Conservation (phyloP, 371 early-diverging fungal genomes). For the Lichtheimia hyalospora region DNA sequence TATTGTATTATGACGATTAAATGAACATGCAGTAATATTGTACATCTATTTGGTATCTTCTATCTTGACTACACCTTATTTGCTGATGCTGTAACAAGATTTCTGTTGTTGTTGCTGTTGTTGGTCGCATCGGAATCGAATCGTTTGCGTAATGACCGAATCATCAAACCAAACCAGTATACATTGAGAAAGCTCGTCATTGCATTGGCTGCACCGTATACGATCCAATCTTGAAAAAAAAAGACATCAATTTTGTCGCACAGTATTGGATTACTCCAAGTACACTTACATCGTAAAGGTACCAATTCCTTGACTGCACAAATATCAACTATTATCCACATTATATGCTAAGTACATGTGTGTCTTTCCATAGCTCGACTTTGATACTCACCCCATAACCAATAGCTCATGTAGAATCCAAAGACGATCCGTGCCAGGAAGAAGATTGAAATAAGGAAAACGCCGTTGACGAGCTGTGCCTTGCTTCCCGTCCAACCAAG, state of each 20-base stretch:
- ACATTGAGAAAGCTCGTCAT: constrained; percentile 70
- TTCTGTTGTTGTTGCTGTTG: background rate
- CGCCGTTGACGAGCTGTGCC: constrained; percentile 80
- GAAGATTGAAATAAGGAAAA: constrained; percentile 74
- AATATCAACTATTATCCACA: constrained; percentile 22
- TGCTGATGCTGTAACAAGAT: too few species aligned
- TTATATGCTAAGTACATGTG: background rate
- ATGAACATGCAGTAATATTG: too few species aligned
- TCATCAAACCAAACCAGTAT: constrained; percentile 82
- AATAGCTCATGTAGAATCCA: constrained; percentile 75
- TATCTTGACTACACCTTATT: constrained; percentile 10
- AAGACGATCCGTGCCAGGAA: constrained; percentile 76
- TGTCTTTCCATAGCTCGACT: background rate
- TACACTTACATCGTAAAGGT: constrained; percentile 49
- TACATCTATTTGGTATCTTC: background rate
- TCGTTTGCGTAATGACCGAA: constrained; percentile 41
- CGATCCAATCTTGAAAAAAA: constrained; percentile 30
- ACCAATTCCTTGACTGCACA: constrained; percentile 56
- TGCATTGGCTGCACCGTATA: constrained; percentile 65
- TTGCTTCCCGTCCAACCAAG: constrained; percentile 73
- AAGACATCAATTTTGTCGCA: background rate
- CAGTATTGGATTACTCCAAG: background rate
- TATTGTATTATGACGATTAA: too few species aligned
- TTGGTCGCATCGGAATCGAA: constrained; percentile 19
- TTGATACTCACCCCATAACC: constrained; percentile 52